Percentiles rank a stretch among this genome's conserved stretches.
Evolutionary conservation across 352 stramenopile genomes (phyloP).

Genomic region (Poterioochromonas sp.): DNA sequence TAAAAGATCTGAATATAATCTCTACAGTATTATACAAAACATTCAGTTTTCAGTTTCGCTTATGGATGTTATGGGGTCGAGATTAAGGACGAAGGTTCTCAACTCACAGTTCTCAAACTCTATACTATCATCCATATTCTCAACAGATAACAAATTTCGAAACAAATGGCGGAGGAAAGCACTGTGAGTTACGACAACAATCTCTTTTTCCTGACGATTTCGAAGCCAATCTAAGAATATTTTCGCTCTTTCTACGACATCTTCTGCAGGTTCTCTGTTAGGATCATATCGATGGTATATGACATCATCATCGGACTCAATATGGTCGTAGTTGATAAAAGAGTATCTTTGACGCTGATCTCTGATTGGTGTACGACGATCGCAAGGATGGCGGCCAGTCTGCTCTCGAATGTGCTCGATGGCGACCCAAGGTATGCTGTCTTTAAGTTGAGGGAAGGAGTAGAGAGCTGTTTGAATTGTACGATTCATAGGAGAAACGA

Average conservation of each 20-base stretch:
- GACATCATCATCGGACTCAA: neutral
- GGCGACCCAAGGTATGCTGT: neutral
- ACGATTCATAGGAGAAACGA: slow-evolving; percentile 17
- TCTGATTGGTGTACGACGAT: neutral
- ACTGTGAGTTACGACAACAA: slow-evolving; percentile 21
- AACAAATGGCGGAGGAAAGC: too few relatives aligned
- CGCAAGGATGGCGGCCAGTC: slow-evolving; percentile 14
- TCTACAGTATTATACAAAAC: too few relatives aligned
- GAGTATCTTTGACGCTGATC: neutral
- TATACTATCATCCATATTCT: too few relatives aligned
- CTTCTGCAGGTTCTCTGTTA: neutral
- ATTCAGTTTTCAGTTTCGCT: too few relatives aligned
- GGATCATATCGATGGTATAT: neutral
- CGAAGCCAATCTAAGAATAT: neutral
- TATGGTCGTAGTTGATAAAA: neutral
- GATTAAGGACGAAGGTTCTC: too few relatives aligned
- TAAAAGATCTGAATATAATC: too few relatives aligned
- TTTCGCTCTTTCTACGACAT: neutral
- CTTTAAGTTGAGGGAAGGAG: slow-evolving; percentile 6
- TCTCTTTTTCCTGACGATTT: slow-evolving; percentile 1
- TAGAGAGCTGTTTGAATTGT: slow-evolving; percentile 20
- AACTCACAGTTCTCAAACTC: too few relatives aligned
- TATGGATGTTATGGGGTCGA: too few relatives aligned
- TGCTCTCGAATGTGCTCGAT: neutral
- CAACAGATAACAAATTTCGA: too few relatives aligned